Conservation (phyloP, 495 filamentous ascomycete genomes). For the Achaetomiella virescens region DNA sequence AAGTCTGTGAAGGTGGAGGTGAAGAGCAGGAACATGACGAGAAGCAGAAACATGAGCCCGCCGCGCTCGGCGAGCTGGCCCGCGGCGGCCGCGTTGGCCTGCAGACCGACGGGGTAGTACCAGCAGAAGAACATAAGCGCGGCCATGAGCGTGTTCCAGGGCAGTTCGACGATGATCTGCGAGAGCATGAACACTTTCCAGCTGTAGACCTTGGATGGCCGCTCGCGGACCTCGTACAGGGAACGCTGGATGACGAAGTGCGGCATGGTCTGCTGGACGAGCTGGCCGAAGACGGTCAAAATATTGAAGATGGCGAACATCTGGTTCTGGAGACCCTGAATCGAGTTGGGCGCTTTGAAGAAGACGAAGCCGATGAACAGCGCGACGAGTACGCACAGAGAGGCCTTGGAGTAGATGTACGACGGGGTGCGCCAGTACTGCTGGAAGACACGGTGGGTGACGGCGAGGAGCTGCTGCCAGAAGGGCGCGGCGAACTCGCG, state of each 20-base stretch:
- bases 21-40: constrained; percentile 62
- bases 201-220: constrained; percentile 74
- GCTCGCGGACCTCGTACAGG: constrained; percentile 80
- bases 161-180: constrained; percentile 68
- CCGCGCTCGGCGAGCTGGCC: constrained; percentile 53
- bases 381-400: constrained; percentile 52
- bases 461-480: constrained; percentile 45
- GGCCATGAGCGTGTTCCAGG: constrained; percentile 67
- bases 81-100: constrained; percentile 58
- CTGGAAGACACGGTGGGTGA: constrained; percentile 64
- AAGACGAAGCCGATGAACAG: constrained; percentile 90
- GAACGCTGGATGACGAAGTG: constrained; percentile 70
- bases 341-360: constrained; percentile 59
- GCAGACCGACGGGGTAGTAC: constrained; percentile 79
- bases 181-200: constrained; percentile 80
- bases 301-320: constrained; percentile 85
- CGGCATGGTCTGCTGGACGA: constrained; percentile 81
- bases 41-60: constrained; percentile 59
- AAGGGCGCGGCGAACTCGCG: constrained; percentile 55
- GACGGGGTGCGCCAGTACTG: constrained; percentile 86
- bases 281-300: constrained; percentile 65
- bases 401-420: constrained; percentile 71
- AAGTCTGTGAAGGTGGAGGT: constrained; percentile 64
- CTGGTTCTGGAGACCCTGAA: constrained; percentile 80
- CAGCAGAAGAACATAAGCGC: constrained; percentile 64